phyloP scores from a whole-genome alignment of 345 rosid species.

The Hypericum perforatum region DNA sequence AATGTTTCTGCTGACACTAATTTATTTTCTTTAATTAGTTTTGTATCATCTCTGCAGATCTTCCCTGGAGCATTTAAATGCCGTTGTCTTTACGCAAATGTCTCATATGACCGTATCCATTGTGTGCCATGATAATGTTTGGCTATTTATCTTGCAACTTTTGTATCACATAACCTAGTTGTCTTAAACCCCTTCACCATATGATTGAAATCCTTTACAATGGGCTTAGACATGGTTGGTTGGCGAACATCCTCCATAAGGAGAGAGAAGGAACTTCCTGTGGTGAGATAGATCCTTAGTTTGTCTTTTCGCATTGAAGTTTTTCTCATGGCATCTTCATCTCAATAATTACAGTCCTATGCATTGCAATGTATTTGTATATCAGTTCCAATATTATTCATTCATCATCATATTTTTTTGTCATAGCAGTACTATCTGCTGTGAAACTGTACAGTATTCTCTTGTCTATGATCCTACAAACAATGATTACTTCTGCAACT shows the following conservation, averaged over 20 bases:
- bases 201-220: slow-evolving; percentile 33
- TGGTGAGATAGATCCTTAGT: slow-evolving; percentile 32
- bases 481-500: too few relatives aligned
- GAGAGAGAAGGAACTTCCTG: slow-evolving; percentile 78
- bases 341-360: too few relatives aligned
- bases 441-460: too few relatives aligned
- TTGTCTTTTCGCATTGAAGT: background rate
- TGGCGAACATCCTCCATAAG: slow-evolving; percentile 99
- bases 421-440: too few relatives aligned
- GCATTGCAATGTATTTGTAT: too few relatives aligned
- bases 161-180: background rate
- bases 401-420: too few relatives aligned
- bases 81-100: slow-evolving; percentile 77
- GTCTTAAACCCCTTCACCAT: slow-evolving; percentile 6
- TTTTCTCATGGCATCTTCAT: background rate
- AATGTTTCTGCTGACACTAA: background rate
- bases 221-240: slow-evolving; percentile 82
- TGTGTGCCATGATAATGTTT: slow-evolving; percentile 2
- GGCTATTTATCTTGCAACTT: background rate
- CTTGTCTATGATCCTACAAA: too few relatives aligned
- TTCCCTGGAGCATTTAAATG: slow-evolving; percentile 63
- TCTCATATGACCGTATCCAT: slow-evolving; percentile 96
- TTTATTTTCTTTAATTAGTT: slow-evolving; percentile 12
- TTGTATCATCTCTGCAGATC: slow-evolving; percentile 35
- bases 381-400: too few relatives aligned